phyloP scores from a whole-genome alignment of 805 yeast genomes.

The Tetrapisispora phaffii region DNA sequence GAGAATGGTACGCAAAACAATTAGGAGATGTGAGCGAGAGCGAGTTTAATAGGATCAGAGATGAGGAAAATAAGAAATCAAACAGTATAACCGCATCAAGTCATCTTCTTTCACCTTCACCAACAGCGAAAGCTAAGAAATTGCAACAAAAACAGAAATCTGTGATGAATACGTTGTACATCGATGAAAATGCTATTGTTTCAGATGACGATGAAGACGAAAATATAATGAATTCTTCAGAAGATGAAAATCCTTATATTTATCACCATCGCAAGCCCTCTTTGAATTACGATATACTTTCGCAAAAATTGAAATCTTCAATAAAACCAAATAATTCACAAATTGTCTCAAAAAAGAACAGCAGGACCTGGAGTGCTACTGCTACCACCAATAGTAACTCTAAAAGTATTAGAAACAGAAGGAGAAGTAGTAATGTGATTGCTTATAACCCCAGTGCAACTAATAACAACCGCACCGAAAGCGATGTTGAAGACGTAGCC shows the following conservation, averaged over 20 bases:
- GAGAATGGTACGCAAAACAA: constrained; percentile 73
- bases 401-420: not conserved
- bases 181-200: constrained; percentile 32
- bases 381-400: not conserved
- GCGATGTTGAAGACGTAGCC: not conserved
- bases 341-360: constrained; percentile 1
- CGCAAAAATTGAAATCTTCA: constrained; percentile 11
- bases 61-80: constrained; percentile 22
- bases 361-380: constrained; percentile 14
- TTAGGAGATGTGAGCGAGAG: constrained; percentile 12
- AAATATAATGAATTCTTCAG: constrained; percentile 1
- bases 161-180: constrained; percentile 16
- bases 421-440: not conserved
- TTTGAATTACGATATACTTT: constrained; percentile 8
- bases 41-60: constrained; percentile 33
- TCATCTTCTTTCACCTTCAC: not conserved
- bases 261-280: constrained; percentile 1
- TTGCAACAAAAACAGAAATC: not conserved
- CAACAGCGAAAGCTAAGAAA: constrained; percentile 33
- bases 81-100: not conserved
- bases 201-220: constrained; percentile 27
- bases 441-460: too few relatives aligned
- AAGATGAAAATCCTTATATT: constrained; percentile 1
- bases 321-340: constrained; percentile 1
- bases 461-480: not conserved